phyloP scores from a whole-genome alignment of 2,329 filamentous ascomycete species.

The Didymella glomerata region DNA sequence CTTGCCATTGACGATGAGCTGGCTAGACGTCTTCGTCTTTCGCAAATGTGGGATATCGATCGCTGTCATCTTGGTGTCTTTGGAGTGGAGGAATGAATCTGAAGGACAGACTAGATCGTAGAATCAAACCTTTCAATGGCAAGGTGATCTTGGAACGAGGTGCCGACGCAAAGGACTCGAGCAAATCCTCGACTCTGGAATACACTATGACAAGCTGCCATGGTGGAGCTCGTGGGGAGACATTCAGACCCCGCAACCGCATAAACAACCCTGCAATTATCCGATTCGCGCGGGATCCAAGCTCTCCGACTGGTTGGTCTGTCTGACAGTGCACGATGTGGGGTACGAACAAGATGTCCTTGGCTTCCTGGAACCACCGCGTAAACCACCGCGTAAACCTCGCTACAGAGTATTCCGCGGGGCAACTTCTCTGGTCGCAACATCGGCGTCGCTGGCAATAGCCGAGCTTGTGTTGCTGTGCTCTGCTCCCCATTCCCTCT shows the following conservation, averaged over 20 bases:
- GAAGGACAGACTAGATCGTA: not conserved
- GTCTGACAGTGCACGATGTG: slow-evolving; percentile 1
- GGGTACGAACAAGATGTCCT: not conserved
- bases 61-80: slow-evolving; percentile 10
- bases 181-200: not conserved
- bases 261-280: slow-evolving; percentile 13
- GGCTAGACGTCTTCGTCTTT: slow-evolving; percentile 38
- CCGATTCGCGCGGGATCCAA: not conserved
- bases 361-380: not conserved
- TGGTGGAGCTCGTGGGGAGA: not conserved
- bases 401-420: not conserved
- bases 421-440: not conserved
- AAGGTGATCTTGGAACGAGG: no score
- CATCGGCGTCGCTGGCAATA: not conserved
- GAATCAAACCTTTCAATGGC: no score
- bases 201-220: not conserved
- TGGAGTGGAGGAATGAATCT: not conserved
- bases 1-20: slow-evolving; percentile 56
- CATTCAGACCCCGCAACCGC: slow-evolving; percentile 3
- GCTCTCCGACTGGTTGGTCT: slow-evolving; percentile 4
- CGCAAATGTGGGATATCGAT: slow-evolving; percentile 34
- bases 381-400: slow-evolving; percentile 10
- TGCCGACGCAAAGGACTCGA: not conserved
- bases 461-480: not conserved
- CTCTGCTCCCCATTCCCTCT: not conserved